A percentile compares a stretch with the other conserved stretches of the same genome.
Evolutionary conservation across 1,139 yeast species (phyloP).

Genomic region (Hansenula sp.): DNA sequence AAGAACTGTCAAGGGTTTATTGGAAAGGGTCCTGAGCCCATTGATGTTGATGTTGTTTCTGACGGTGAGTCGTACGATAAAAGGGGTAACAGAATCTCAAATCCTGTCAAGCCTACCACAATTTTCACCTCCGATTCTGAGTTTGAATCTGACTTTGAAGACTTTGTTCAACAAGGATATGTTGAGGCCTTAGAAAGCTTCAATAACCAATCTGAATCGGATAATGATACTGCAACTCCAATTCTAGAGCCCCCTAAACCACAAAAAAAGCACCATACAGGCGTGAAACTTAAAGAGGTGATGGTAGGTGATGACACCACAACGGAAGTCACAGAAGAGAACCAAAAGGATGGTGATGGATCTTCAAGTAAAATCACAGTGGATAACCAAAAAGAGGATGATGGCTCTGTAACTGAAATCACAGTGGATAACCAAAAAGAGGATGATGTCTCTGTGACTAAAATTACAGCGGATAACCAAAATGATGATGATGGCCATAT

Average conservation of each 20-base stretch:
- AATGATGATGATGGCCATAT: too few species aligned
- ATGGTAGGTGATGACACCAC: background rate
- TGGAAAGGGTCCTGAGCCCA: conserved; percentile 20
- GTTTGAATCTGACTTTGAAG: background rate
- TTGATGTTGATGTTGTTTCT: background rate
- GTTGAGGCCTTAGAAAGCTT: conserved; percentile 1
- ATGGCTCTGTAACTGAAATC: too few species aligned
- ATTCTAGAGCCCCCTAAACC: background rate
- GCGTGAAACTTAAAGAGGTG: background rate
- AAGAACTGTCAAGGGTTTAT: conserved; percentile 33
- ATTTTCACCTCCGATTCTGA: background rate
- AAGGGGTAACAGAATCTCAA: background rate
- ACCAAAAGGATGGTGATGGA: background rate
- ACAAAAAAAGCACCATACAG: background rate
- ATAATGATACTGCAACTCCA: background rate
- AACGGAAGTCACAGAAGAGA: background rate
- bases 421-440: too few species aligned
- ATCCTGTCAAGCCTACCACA: background rate
- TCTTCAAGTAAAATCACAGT: too few species aligned
- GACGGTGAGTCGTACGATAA: background rate
- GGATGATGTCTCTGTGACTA: too few species aligned
- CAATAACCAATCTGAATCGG: background rate
- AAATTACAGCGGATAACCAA: too few species aligned
- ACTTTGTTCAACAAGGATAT: background rate
- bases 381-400: too few species aligned